A percentile compares a stretch with the other conserved stretches of the same genome.
These are phyloP conservation scores for Suhomyces taliae DNA, from an alignment of 1,139 yeast species.

Conservation along the genomic window DNA sequence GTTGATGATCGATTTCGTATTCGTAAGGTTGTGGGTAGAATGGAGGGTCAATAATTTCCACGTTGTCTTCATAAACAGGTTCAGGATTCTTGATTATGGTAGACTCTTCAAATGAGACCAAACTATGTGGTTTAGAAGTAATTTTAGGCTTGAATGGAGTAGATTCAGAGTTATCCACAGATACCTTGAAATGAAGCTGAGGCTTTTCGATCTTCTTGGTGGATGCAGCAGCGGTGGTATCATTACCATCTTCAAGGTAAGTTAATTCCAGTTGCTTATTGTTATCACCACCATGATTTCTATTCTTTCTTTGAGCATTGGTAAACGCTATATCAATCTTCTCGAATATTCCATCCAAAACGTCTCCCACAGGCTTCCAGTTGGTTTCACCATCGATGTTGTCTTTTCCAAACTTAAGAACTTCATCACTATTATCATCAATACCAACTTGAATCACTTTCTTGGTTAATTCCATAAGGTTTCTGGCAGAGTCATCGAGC, in stretches of 20 bases:
- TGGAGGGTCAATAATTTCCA: conserved; percentile 47
- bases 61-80: conserved; percentile 30
- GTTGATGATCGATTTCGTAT: conserved; percentile 67
- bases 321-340: conserved; percentile 60
- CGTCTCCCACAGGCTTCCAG: conserved; percentile 65
- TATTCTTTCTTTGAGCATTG: conserved; percentile 20
- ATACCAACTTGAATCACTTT: conserved; percentile 44
- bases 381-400: conserved; percentile 29
- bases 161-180: conserved; percentile 67
- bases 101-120: conserved; percentile 55
- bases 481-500: conserved; percentile 43
- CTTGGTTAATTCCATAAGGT: conserved; percentile 55
- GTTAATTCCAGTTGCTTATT: conserved; percentile 24
- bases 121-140: conserved; percentile 67
- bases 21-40: conserved; percentile 83
- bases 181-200: conserved; percentile 57
- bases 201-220: conserved; percentile 62
- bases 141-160: conserved; percentile 78
- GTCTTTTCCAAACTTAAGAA: conserved; percentile 40
- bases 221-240: conserved; percentile 17
- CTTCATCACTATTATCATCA: conserved; percentile 27
- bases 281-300: conserved; percentile 17
- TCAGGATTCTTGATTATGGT: conserved; percentile 33
- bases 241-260: conserved; percentile 47
- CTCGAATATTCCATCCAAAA: conserved; percentile 73